Evolutionary conservation across 768 basidiomycete species (phyloP), one percentile per base, ranked within the genome.

Genomic region (Trametes punicea): DNA sequence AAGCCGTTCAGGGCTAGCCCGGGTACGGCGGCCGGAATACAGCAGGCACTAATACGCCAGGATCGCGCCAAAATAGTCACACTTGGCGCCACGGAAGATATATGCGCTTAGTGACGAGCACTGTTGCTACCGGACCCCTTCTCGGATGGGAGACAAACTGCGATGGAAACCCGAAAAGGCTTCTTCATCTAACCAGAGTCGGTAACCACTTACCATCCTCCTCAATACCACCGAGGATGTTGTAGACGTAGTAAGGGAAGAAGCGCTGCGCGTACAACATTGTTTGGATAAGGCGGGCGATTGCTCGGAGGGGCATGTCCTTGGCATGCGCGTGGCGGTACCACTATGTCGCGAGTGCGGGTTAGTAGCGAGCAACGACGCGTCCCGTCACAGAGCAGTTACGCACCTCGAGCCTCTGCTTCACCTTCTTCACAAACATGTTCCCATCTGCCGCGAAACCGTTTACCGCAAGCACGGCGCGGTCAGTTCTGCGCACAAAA

Each of bases 241-340:
- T 95, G 78, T 92, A 95, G 29, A 96, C 89, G 72, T 96, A 99
- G 80, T 90, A 98, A 1, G 97, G 97, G 84, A 99, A 99, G 78
- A 97, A 96, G 49, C 96, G 87, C 61, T 89, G 88, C 36, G 81
- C 88, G 70, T 99, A 99, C 25, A 99, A 81, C 92, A 98, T 96
- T 16, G 95, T 97, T 71, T 98, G 96, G 55, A 99, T 95, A 65
- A 99, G 80, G 56, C 97, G 85, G n/a, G 97, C 97, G 68, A 99
- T 97, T 23, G 94, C 87, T 60, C 88, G 87, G 33, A 99, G 80
- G n/a, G 93, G 87, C 91, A 98, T 98, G 64, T 93, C 92, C 73
- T 97, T 97, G 59, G 92, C 82, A 73, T 99, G 96, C 9, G 93
- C 94, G 72, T 98, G 94, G 54, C 88, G 83, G 73, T 98, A 99